These are phyloP conservation scores for Ophiostoma tasmaniense DNA, from an alignment of 2,329 filamentous ascomycete species.

Conservation along the genomic window DNA sequence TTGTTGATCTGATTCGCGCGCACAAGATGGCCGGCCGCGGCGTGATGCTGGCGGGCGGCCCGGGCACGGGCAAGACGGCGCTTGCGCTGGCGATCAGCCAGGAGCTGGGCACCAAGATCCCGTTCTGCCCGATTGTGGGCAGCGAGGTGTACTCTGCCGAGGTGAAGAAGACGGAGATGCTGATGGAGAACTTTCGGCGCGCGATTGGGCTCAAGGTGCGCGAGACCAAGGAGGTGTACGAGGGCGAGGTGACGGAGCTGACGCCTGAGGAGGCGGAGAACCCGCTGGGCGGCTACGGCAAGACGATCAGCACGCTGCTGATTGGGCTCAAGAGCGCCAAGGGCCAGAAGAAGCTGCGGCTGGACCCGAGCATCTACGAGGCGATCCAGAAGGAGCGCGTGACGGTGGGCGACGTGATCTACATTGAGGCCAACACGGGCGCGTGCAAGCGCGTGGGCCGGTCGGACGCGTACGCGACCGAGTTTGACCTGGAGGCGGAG, in stretches of 20 bases:
- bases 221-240: constrained; percentile 98
- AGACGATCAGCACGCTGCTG: constrained; percentile 91
- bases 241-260: constrained; percentile 95
- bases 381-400: constrained; percentile 98
- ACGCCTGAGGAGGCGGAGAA: constrained; percentile 98
- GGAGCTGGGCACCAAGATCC: constrained; percentile 94
- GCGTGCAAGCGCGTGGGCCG: constrained; percentile 94
- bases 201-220: constrained; percentile 95
- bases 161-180: constrained; percentile 97
- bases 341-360: constrained; percentile 92
- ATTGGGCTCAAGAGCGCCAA: constrained; percentile 92
- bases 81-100: constrained; percentile 92
- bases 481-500: constrained; percentile 97
- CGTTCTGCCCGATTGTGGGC: constrained; percentile 95
- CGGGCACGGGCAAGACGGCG: constrained; percentile 94
- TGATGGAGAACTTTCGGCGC: constrained; percentile 98
- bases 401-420: constrained; percentile 92
- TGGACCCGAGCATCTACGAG: constrained; percentile 98
- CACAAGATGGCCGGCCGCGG: constrained; percentile 98
- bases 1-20: constrained; percentile 88
- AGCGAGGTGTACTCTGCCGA: constrained; percentile 97
- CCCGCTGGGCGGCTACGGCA: constrained; percentile 89
- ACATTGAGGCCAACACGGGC: constrained; percentile 98
- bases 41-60: constrained; percentile 85
- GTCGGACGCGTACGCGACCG: constrained; percentile 93